Base-by-base conservation (phyloP, 208 protist genomes). In the Perkinsela sp. region DNA sequence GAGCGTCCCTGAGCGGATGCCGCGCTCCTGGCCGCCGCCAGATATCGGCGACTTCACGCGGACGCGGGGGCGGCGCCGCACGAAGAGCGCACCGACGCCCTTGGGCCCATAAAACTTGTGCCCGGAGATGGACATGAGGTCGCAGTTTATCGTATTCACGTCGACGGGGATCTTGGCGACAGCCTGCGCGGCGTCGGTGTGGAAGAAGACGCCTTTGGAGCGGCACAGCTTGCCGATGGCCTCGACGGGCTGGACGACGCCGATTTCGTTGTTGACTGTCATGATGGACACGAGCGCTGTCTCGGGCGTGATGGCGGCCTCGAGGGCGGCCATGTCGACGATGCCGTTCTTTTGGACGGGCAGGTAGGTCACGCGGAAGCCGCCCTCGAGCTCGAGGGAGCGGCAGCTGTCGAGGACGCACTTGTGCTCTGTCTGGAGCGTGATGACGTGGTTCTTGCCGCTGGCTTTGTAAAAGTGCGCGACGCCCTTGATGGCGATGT, bases 251-350 rank as follows among this genome's bases (percentile, higher is more conserved):
- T 98, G 95, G 57, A 98, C 78, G 22, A 97, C 92, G 69, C 95
- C 95, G 74, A 99, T 98, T 74, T 99, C 96, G 79, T 99, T 99
- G 82, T 99, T 95, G 0, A 96, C 94, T 1, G 79, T 75, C 96
- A 99, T 98, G 71, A 97, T 83, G 16, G 91, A 96, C 0, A 98
- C 95, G 31, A 99, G 81, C 29, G 77, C 84, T 6, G 96, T 99
- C 1, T 79, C 89, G 31, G 87, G 86, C 69, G 83, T 80, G 30
- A 98, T 95, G 22, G 93, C 84, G 0, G 80, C 83, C 72, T 91
- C 82, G 1, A 98, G 82, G 71, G 72, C 74, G 48, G 88, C 79
- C 6, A 98, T 74, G 73, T 97, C 88, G 22, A 99, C 79, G 0
- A 98, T 67, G 31, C 96, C 96, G 85, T 96, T 95, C 66, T 82